Base-by-base conservation (phyloP, 768 basidiomycete genomes). In the Hericium erinaceus region DNA sequence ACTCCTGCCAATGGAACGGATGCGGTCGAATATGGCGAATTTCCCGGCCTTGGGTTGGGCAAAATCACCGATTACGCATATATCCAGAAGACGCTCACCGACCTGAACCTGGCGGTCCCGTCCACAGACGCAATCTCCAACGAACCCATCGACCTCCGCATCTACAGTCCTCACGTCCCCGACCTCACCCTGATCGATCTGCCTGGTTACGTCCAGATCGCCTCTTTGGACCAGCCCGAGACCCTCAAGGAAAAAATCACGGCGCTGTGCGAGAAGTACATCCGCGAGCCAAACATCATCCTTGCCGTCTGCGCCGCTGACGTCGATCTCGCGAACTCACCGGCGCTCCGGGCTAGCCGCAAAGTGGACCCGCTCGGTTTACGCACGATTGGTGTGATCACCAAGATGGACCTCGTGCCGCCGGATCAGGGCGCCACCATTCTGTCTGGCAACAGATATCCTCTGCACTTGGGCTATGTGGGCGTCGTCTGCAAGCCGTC, bases 211-310 rank as follows among this genome's bases (percentile, higher is more conserved):
- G 85, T 99, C 57, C 95, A 99, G 68, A 89, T 98, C 46, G 77
- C 90, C 4, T 93, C 91, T 48, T 74, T 98, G 74, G 95, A 99
- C 74, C 97, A 99, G 68, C 97, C 97, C 0, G 95, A 98, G 61
- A 77, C 80, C 18, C 80, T 99, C 60, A 97, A 92, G 69, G 92
- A 95, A 66, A 95, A 98, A 71, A 95, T 99, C 60, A 76, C 89
- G 0, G 65, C 68, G 9, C 76, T 99, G 0, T 98, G 97, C 72
- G 97, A 98, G 57, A 91, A 86, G 68, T 99, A 99, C 70, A 99
- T 99, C 65, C 84, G 91, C n/a, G 93, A 98, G 68, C 95, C 97
- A n/a, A 99, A 99, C 70, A 93, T 99, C 70, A 89, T 98, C 64
- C 82, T 99, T n/a, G 95, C 97, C 4, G 92, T 99, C 16, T 99